Percentiles rank a stretch among this genome's conserved stretches.
phyloP scores from a whole-genome alignment of 129 eudicot species.

The Pseudognaphalium luteoalbum region DNA sequence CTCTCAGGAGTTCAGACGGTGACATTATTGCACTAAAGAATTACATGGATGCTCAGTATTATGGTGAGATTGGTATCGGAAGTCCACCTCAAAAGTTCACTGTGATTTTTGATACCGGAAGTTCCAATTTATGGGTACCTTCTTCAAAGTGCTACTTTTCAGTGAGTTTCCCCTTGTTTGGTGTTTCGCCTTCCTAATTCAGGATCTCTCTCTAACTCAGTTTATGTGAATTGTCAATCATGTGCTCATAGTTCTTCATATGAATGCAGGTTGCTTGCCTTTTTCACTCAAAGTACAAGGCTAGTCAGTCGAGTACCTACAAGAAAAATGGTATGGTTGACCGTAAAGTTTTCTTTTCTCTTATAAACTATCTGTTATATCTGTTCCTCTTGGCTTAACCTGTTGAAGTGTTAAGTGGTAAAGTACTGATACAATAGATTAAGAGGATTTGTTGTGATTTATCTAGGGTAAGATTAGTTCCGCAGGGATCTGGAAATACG shows the following conservation, averaged over 20 bases:
- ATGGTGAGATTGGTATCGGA: conserved; percentile 94
- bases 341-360: background rate
- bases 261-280: conserved; percentile 75
- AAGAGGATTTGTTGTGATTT: background rate
- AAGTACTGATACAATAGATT: background rate
- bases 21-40: conserved; percentile 74
- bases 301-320: conserved; percentile 67
- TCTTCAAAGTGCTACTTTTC: conserved; percentile 85
- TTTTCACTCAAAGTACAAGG: conserved; percentile 70
- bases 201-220: conserved; percentile 4
- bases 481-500: background rate
- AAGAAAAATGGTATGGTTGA: conserved; percentile 59
- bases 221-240: conserved; percentile 8
- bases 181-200: background rate
- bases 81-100: conserved; percentile 94
- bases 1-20: conserved; percentile 48
- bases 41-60: conserved; percentile 96
- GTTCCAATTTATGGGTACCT: conserved; percentile 99
- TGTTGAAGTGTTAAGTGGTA: background rate
- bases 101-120: conserved; percentile 93
- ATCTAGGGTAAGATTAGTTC: background rate
- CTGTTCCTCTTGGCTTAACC: background rate
- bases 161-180: conserved; percentile 46
- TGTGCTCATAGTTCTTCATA: conserved; percentile 23
- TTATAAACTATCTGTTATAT: background rate